A percentile compares a stretch with the other conserved stretches of the same genome.
Evolutionary conservation across 116 monocot genomes (phyloP).

Genomic region (Papilionanthe hybrid): DNA sequence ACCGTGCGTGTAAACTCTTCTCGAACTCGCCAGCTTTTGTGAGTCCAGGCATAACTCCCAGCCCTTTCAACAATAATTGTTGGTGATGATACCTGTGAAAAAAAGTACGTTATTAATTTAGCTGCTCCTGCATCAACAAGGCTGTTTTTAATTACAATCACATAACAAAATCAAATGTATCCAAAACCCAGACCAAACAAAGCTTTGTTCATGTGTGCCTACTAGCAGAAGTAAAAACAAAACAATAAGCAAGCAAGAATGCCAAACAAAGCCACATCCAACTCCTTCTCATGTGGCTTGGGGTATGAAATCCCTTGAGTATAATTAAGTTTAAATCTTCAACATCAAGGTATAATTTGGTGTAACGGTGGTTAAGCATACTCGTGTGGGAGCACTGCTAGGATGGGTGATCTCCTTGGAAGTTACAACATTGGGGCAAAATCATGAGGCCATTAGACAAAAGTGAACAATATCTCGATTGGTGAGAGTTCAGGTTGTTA

Average conservation of each 20-base stretch:
- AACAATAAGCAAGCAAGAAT: not conserved
- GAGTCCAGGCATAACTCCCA: slow-evolving; percentile 88
- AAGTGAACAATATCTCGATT: no score
- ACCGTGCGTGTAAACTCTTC: slow-evolving; percentile 93
- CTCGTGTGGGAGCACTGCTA: no score
- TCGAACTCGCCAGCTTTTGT: slow-evolving; percentile 96
- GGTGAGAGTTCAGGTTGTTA: no score
- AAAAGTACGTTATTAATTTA: not conserved
- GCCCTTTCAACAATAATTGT: slow-evolving; percentile 99
- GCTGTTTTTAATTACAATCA: not conserved
- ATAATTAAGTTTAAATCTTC: no score
- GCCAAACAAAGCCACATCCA: not conserved
- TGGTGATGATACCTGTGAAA: slow-evolving; percentile 80
- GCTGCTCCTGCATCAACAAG: not conserved
- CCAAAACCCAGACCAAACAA: not conserved
- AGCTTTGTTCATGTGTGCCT: not conserved
- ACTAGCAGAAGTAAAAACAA: not conserved
- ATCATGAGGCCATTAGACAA: no score
- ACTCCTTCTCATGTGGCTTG: no score
- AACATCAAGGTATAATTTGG: no score
- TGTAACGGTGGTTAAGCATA: no score
- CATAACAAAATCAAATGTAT: not conserved
- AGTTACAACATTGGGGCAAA: no score
- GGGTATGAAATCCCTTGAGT: no score
- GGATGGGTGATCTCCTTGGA: no score